Conservation (phyloP, 495 filamentous ascomycete genomes). For the Hyphodiscus hymeniophilus region DNA sequence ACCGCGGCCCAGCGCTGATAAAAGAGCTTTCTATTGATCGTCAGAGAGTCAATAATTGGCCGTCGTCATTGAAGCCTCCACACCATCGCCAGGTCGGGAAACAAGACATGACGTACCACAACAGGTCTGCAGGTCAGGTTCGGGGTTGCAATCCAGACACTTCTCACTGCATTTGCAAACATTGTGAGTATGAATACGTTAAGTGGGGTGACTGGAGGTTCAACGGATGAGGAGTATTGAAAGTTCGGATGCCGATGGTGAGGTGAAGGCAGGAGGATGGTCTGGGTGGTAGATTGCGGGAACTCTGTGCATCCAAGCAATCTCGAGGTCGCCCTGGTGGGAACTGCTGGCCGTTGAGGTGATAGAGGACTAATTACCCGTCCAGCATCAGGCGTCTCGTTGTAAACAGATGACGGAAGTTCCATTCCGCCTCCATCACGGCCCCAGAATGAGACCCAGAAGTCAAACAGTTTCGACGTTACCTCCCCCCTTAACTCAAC, state of each 20-base stretch:
- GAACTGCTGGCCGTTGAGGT: no score
- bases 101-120: constrained; percentile 18
- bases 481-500: constrained; percentile 49
- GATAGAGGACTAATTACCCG: no score
- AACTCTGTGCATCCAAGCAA: not conserved
- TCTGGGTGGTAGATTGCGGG: constrained; percentile 14
- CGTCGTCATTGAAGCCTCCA: no score
- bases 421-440: constrained; percentile 18
- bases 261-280: constrained; percentile 59
- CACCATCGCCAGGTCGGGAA: no score
- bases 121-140: constrained; percentile 58
- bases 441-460: constrained; percentile 52
- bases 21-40: constrained; percentile 29
- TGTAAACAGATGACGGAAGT: not conserved
- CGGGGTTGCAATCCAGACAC: constrained; percentile 61
- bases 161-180: constrained; percentile 38
- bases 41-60: no score
- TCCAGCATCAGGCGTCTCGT: no score
- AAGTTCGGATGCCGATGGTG: constrained; percentile 56
- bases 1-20: constrained; percentile 46
- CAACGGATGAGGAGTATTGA: constrained; percentile 34
- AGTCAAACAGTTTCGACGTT: constrained; percentile 44
- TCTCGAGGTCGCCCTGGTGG: not conserved
- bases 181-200: constrained; percentile 53
- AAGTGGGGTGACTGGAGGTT: constrained; percentile 53